Percentiles rank a stretch among this genome's conserved stretches.
phyloP scores from a whole-genome alignment of 768 basidiomycete genomes.

The Paxillus rubicundulus region DNA sequence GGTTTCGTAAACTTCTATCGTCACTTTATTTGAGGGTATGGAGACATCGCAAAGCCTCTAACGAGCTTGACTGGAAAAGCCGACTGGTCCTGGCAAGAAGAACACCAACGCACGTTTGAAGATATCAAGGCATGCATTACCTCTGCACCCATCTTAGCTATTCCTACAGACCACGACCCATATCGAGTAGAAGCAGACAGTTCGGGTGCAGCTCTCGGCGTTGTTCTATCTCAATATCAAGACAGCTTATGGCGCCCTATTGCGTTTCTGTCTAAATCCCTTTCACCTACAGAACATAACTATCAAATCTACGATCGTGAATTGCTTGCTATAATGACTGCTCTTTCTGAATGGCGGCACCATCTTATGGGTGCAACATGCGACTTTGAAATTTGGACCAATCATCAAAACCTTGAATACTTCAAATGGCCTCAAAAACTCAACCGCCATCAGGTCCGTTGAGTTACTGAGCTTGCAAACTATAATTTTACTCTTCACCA shows the following conservation, averaged over 20 bases:
- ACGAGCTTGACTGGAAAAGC: slow-evolving; percentile 28
- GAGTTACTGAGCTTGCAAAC: too few relatives aligned
- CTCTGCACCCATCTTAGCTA: too few relatives aligned
- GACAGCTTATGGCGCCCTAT: slow-evolving; percentile 35
- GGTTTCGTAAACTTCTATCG: slow-evolving; percentile 41
- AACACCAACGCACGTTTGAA: too few relatives aligned
- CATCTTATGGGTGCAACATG: neutral
- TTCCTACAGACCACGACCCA: too few relatives aligned
- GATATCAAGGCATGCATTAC: too few relatives aligned
- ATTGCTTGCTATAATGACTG: neutral
- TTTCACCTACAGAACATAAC: slow-evolving; percentile 38
- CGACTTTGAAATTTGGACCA: neutral
- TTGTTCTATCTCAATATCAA: slow-evolving; percentile 21
- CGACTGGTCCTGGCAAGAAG: slow-evolving; percentile 14
- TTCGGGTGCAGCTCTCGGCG: slow-evolving; percentile 33
- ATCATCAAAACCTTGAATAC: neutral
- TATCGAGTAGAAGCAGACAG: slow-evolving; percentile 29
- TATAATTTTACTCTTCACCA: too few relatives aligned
- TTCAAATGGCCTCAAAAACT: neutral
- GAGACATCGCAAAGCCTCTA: slow-evolving; percentile 27
- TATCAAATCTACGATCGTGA: slow-evolving; percentile 45
- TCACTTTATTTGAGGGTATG: slow-evolving; percentile 32
- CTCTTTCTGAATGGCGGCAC: neutral
- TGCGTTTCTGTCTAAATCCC: slow-evolving; percentile 35
- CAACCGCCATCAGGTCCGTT: too few relatives aligned